Evolutionary conservation across 1,284 basidiomycete species (phyloP), one percentile per base, ranked within the genome.

Genomic region (Trichosporon sp.): DNA sequence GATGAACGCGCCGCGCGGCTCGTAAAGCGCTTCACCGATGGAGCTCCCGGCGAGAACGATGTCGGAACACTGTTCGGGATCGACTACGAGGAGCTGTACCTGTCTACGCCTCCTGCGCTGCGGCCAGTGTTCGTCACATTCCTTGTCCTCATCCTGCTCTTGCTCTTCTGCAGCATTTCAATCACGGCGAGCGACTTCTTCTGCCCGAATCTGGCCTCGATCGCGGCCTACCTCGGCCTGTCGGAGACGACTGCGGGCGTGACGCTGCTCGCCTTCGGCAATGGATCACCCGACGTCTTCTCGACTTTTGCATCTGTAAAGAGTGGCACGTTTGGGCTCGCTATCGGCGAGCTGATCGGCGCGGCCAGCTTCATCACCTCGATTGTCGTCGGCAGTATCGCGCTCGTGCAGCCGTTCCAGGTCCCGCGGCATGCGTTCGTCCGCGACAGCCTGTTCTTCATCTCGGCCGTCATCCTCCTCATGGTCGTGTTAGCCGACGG

Each of bases 311-410:
- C 91, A 0, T 92, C 95, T 16, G 91, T 99, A 87, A 87, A 87
- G 56, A 84, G 88, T 14, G 84, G 89, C 71, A 92, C 93, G 0
- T 93, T 94, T 7, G 87, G 91, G 61, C 81, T 99, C 60, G 95
- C 95, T 0, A 87, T 99, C 58, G 95, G 95, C 37, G 95, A 99
- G 80, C 85, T 99, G 5, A 83, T 99, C 23, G 95, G 95, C 14
- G 95, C 95, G 1, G 95, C 95, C 1, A 87, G 91, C 1, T 99
- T 98, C 81, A 95, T 98, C 77, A 88, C 94, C 21, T 92, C 92
- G 2, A 93, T 95, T 73, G 94, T 99, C 40, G 94, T 91, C 3
- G 95, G 95, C 6, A 90, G 90, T 16, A 96, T 99, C 87, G 95
- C 93, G 74, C 88, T 99, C 76, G 91, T 98, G 76, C 89, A 89